Percentiles rank a stretch among this genome's conserved stretches.
These are phyloP conservation scores for Coemansia sp. DNA, from an alignment of 371 early-diverging fungal species.

Conservation along the genomic window DNA sequence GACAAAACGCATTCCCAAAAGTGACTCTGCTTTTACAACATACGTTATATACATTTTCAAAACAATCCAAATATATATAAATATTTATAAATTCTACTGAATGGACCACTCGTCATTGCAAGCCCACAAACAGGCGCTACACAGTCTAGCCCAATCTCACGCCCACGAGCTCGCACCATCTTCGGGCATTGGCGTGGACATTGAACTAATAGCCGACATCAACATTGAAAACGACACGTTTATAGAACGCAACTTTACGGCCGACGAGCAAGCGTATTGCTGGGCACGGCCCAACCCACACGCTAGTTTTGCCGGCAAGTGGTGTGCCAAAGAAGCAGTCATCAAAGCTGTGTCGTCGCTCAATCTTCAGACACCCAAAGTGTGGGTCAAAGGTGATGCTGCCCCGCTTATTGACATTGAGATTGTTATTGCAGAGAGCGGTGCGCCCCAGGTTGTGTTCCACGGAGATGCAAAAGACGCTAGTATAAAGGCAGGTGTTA, in stretches of 20 bases:
- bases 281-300: constrained; percentile 69
- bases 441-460: constrained; percentile 85
- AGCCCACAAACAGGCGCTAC: constrained; percentile 34
- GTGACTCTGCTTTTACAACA: not conserved
- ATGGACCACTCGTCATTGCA: constrained; percentile 14
- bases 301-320: constrained; percentile 88
- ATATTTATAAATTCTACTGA: not conserved
- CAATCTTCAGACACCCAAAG: constrained; percentile 55
- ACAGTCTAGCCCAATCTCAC: constrained; percentile 46
- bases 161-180: constrained; percentile 39
- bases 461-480: constrained; percentile 80
- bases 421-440: constrained; percentile 66
- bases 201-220: constrained; percentile 81
- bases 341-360: constrained; percentile 88
- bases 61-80: not conserved
- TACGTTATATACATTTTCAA: not conserved
- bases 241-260: constrained; percentile 89
- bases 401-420: constrained; percentile 92
- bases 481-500: constrained; percentile 68
- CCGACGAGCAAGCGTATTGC: constrained; percentile 80
- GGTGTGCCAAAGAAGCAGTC: constrained; percentile 97
- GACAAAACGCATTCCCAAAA: constrained; percentile 5
- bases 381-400: constrained; percentile 78
- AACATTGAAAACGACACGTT: constrained; percentile 81
- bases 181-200: constrained; percentile 85